These are phyloP conservation scores for Mucor lusitanicus DNA, from an alignment of 371 early-diverging fungal species.

Conservation along the genomic window DNA sequence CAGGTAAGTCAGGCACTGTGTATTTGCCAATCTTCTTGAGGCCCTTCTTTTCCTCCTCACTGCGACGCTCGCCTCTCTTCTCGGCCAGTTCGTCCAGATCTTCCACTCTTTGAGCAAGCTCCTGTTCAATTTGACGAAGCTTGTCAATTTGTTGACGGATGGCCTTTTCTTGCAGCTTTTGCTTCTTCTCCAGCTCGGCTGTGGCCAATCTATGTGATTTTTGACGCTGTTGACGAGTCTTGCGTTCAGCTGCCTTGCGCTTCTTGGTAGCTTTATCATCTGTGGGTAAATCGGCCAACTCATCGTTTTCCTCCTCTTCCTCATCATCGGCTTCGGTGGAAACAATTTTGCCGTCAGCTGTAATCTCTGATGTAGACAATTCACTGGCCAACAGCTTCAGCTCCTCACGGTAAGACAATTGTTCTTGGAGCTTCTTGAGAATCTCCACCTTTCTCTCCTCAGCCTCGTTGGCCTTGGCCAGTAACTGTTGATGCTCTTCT, in stretches of 20 bases:
- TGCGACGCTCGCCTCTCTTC: conserved; percentile 43
- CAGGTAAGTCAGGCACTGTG: conserved; percentile 44
- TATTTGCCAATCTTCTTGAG: conserved; percentile 52
- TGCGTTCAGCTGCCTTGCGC: conserved; percentile 44
- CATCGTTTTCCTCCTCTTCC: conserved; percentile 40
- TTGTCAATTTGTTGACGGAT: conserved; percentile 60
- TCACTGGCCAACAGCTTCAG: conserved; percentile 51
- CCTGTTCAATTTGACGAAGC: conserved; percentile 51
- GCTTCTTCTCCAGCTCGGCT: conserved; percentile 23
- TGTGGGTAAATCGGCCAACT: conserved; percentile 33
- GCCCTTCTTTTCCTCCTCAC: conserved; percentile 50
- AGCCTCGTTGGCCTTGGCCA: conserved; percentile 51
- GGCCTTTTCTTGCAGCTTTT: conserved; percentile 47
- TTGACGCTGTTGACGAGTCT: conserved; percentile 39
- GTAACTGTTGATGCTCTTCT: conserved; percentile 73
- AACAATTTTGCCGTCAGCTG: conserved; percentile 35
- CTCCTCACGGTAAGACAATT: conserved; percentile 50
- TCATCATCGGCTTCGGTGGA: conserved; percentile 52
- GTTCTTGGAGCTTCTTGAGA: conserved; percentile 49
- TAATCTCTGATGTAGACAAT: conserved; percentile 8
- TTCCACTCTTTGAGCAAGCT: conserved; percentile 39
- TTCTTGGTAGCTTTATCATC: conserved; percentile 44
- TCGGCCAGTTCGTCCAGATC: conserved; percentile 41
- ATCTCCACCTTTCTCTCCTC: conserved; percentile 52
- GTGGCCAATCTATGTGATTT: conserved; percentile 29